Evolutionary conservation across 495 filamentous ascomycete species (phyloP).

Genomic region (Talaromyces borbonicus): DNA sequence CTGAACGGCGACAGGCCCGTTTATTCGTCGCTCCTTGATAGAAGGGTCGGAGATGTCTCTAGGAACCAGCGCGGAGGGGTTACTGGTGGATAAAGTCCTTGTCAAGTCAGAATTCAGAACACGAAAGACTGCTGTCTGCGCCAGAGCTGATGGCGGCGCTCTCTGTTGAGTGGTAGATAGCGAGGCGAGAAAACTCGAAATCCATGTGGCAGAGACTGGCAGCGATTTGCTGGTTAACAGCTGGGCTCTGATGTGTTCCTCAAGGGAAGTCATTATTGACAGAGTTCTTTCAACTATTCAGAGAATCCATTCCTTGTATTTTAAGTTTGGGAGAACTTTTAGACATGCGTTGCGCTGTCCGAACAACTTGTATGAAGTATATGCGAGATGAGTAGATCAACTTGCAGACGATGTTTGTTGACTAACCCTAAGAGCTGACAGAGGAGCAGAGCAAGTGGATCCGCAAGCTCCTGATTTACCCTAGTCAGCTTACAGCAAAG

Average conservation of each 20-base stretch:
- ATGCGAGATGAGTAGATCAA: too few relatives aligned
- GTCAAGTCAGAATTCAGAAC: slow-evolving; percentile 70
- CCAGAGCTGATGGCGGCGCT: slow-evolving; percentile 59
- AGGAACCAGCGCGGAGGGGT: slow-evolving; percentile 47
- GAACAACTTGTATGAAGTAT: too few relatives aligned
- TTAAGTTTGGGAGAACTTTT: too few relatives aligned
- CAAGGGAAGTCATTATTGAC: slow-evolving; percentile 25
- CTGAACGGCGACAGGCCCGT: slow-evolving; percentile 61
- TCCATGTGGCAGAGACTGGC: slow-evolving; percentile 32
- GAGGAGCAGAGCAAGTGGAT: too few relatives aligned
- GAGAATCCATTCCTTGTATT: too few relatives aligned
- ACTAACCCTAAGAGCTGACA: too few relatives aligned
- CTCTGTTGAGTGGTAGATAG: slow-evolving; percentile 31
- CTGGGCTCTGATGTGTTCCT: slow-evolving; percentile 33
- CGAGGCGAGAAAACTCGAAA: slow-evolving; percentile 31
- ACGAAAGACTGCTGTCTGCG: slow-evolving; percentile 72
- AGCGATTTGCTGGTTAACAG: slow-evolving; percentile 35
- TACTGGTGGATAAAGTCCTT: slow-evolving; percentile 37
- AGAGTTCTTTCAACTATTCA: slow-evolving; percentile 4
- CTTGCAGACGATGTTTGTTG: too few relatives aligned
- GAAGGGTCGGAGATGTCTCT: slow-evolving; percentile 39
- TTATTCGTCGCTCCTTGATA: slow-evolving; percentile 43
- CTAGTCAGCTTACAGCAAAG: too few relatives aligned
- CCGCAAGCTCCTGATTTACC: too few relatives aligned
- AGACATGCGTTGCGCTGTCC: too few relatives aligned